Evolutionary conservation across 1,284 basidiomycete genomes (phyloP).

Genomic region (Irpex lacteus): DNA sequence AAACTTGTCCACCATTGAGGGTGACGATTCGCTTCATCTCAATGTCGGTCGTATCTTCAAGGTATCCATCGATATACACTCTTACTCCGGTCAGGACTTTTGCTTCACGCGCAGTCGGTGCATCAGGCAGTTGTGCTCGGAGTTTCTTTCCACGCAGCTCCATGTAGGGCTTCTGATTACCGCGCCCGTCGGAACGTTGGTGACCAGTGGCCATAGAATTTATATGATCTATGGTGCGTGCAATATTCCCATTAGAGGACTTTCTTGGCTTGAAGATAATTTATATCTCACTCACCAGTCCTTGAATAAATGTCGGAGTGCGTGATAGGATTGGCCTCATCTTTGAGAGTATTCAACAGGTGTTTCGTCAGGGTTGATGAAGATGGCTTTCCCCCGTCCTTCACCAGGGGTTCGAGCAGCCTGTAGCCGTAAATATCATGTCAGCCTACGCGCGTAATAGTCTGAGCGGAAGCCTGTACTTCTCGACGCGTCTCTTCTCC

Average conservation of each 20-base stretch:
- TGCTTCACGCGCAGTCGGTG: conserved; percentile 19
- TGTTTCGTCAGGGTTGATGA: conserved; percentile 47
- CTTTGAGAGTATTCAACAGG: conserved; percentile 53
- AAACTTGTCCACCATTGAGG: conserved; percentile 52
- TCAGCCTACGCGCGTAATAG: background rate
- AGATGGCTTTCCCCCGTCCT: conserved; percentile 35
- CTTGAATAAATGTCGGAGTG: conserved; percentile 61
- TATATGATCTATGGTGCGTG: conserved; percentile 44
- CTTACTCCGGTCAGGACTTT: conserved; percentile 41
- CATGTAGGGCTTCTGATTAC: conserved; percentile 36
- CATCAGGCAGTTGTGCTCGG: conserved; percentile 37
- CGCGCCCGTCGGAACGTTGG: conserved; percentile 57
- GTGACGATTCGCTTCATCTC: conserved; percentile 65
- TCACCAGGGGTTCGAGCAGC: conserved; percentile 32
- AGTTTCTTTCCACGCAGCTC: conserved; percentile 51
- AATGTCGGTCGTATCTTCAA: conserved; percentile 67
- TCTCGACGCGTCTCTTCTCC: conserved; percentile 29
- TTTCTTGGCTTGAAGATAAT: background rate
- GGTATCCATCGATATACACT: conserved; percentile 66
- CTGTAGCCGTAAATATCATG: conserved; percentile 13
- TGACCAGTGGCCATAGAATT: conserved; percentile 64
- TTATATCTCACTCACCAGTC: conserved; percentile 41
- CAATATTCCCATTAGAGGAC: background rate
- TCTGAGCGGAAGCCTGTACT: conserved; percentile 16
- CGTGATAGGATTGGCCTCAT: conserved; percentile 68